Conservation (phyloP, 192 early-diverging fungal genomes). For the Lunasporangiospora selenospora region DNA sequence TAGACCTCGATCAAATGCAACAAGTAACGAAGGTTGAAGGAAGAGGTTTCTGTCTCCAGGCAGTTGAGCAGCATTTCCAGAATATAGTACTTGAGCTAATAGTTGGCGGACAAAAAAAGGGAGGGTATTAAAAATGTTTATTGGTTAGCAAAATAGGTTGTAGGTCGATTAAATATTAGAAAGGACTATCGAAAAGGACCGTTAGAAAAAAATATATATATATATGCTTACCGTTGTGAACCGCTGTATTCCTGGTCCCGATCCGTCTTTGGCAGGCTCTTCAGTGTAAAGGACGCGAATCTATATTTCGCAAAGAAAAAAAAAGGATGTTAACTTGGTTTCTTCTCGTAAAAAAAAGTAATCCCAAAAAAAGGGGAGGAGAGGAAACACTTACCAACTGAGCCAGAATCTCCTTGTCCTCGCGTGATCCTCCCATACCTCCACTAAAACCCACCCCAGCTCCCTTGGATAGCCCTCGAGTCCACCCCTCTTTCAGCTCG, state of each 20-base stretch:
- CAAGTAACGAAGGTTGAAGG: conserved; percentile 69
- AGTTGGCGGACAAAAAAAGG: neutral
- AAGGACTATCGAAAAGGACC: neutral
- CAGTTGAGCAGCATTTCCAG: conserved; percentile 72
- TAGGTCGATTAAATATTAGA: neutral
- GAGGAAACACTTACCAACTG: conserved; percentile 52
- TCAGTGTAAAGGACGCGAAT: conserved; percentile 53
- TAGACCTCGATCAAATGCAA: conserved; percentile 76
- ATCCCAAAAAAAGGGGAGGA: neutral
- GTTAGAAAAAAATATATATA: neutral
- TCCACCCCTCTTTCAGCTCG: conserved; percentile 58
- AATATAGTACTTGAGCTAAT: conserved; percentile 71
- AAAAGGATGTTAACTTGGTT: too few species aligned
- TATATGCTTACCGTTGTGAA: conserved; percentile 41
- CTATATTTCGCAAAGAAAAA: conserved; percentile 8
- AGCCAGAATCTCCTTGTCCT: conserved; percentile 58
- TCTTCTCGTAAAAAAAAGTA: too few species aligned
- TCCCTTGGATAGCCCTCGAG: conserved; percentile 46
- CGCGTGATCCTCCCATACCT: conserved; percentile 19
- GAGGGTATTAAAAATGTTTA: neutral
- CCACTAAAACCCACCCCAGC: conserved; percentile 42
- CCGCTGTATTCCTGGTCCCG: conserved; percentile 33
- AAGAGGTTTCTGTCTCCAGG: conserved; percentile 65
- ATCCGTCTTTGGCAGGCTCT: conserved; percentile 30
- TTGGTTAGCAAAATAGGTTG: too few species aligned